These are phyloP conservation scores for Balamuthia mandrillaris DNA, from an alignment of 208 protist genomes.

Conservation along the genomic window DNA sequence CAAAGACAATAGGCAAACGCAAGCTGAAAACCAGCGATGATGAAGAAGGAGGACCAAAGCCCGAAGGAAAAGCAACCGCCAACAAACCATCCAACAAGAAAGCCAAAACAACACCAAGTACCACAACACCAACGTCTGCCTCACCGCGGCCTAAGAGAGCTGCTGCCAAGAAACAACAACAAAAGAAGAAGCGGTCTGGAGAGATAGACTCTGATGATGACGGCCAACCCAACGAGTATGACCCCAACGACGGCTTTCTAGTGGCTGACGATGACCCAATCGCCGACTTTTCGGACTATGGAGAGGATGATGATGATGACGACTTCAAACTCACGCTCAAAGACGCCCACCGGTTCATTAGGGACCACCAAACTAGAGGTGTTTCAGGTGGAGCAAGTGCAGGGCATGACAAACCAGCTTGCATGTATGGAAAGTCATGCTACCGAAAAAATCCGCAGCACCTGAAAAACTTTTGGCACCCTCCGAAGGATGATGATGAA, in stretches of 20 bases:
- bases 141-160: background rate
- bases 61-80: no score
- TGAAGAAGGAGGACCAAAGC: no score
- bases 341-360: background rate
- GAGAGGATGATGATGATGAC: background rate
- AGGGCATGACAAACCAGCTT: conserved; percentile 35
- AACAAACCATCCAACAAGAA: no score
- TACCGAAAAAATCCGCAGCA: conserved; percentile 58
- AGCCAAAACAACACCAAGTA: no score
- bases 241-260: conserved; percentile 30
- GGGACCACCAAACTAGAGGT: background rate
- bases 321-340: background rate
- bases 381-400: background rate
- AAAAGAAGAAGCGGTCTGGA: background rate
- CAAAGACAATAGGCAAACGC: no score
- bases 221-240: conserved; percentile 18
- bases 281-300: no score
- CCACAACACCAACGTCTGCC: no score
- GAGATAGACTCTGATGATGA: conserved; percentile 25
- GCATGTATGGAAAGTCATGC: conserved; percentile 49
- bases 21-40: no score
- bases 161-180: conserved; percentile 5
- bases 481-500: background rate
- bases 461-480: conserved; percentile 47
- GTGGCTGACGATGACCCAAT: background rate